Evolutionary conservation across 2,329 filamentous ascomycete species (phyloP), one percentile per base, ranked within the genome.

Genomic region (Aspergillus viridinutans): DNA sequence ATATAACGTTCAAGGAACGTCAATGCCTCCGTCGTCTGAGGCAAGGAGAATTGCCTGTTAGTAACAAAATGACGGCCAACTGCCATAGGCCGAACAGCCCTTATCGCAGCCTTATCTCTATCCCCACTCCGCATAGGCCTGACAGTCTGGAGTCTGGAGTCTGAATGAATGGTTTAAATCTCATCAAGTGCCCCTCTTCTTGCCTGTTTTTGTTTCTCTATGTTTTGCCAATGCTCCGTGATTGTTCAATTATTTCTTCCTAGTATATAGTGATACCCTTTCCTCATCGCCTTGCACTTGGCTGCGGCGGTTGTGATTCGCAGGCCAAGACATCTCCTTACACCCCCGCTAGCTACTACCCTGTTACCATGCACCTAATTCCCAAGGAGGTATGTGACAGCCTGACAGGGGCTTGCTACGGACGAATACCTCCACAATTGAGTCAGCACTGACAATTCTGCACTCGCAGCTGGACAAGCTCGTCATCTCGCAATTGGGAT

Each of bases 381-480:
- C 76, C 77, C 7, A 77, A 76, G 67, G 77, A 79, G 74, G 77
- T 77, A 68, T 50, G 50, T 50, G 21, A 57, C 25, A 25, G 25
- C 25, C 25, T 25, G 25, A 25, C 50, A 47, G 47, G 51, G 38
- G 50, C 20, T 38, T 12, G 55, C 20, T 6, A 26, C 32, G 9
- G 26, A 50, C 28, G 21, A 49, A 25, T 21, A 28, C 9, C 40
- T 43, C 59, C 59, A 45, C 21, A 12, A 47, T 7, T 26, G 9
- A 23, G 3, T 43, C 21, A 6, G 3, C 20, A 47, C 21, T 38
- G 6, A 47, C 12, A n/a, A 48, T 53, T 56, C 56, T 45, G 25
- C 25, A 40, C 47, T 29, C 42, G 55, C 57, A 97, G 93, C 83
- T 97, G 70, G 93, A 97, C 82, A 97, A 97, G 85, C 90, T 97